Base-by-base conservation (phyloP, 75 land plant genomes). In the Isoetes taiwanensis region DNA sequence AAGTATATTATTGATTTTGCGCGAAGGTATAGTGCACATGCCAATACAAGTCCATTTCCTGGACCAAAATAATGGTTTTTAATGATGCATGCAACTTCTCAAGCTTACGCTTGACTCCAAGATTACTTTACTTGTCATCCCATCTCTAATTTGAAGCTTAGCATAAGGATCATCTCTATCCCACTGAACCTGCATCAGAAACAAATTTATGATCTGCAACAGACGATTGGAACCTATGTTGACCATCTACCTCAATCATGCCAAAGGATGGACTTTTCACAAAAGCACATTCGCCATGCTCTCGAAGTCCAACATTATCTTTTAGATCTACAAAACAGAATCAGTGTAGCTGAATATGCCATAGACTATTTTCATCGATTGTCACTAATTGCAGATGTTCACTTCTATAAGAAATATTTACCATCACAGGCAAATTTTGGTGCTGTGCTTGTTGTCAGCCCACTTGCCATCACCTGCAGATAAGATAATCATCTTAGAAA, bases 111-210 rank as follows among this genome's bases (percentile, higher is more conserved):
- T 64, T 1, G 67, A 64, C 29, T 64, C 67, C 41, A 64, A 48
- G 43, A 28, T 64, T 14, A 64, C 61, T 1, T 3, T n/a, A 21
- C 61, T 59, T 1, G 42, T 64, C 9, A 52, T 56, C 11, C 67
- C 70, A 34, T 63, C 70, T 35, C 70, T 54, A 37, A 68, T 68
- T 34, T 68, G 70, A 52, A 68, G 57, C 54, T 62, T 62, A 28
- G 61, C 28, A 26, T 31, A 23, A 26, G 68, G 50, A 30, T 50
- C 66, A 8, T 30, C 12, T 12, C 10, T 10, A 2, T 34, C 62
- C 68, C 68, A 66, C 14, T 58, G 54, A 17, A 66, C 63, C 68
- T 66, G 62, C 38, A 50, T 27, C 12, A 19, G 28, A 40, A 26
- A 53, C 63, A 28, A 16, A 30, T 56, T 11, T 28, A 28, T 10